These are phyloP conservation scores for Achaetomium macrosporum DNA, from an alignment of 2,329 filamentous ascomycete species.

Conservation along the genomic window DNA sequence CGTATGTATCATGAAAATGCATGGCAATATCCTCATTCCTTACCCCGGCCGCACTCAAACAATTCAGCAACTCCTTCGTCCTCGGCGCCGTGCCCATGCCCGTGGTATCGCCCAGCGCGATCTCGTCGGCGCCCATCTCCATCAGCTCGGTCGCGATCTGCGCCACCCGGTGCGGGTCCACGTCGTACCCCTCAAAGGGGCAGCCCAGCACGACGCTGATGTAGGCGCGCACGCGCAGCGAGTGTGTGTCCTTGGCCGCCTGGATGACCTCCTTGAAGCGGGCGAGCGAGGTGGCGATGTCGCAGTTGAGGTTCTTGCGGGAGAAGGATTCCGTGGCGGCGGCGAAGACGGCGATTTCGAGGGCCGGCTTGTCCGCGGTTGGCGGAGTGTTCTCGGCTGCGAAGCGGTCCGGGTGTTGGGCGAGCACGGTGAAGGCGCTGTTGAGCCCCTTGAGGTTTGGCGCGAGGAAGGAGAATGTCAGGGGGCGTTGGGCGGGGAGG, in stretches of 20 bases:
- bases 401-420: constrained; percentile 44
- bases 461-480: constrained; percentile 75
- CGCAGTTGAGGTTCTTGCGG: constrained; percentile 75
- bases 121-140: constrained; percentile 85
- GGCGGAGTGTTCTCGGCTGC: constrained; percentile 42
- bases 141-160: constrained; percentile 64
- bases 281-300: constrained; percentile 65
- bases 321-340: constrained; percentile 78
- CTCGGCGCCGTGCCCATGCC: constrained; percentile 80
- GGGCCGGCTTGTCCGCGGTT: constrained; percentile 35
- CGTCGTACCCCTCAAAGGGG: constrained; percentile 64
- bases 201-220: constrained; percentile 78
- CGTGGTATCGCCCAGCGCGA: constrained; percentile 83
- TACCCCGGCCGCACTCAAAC: constrained; percentile 61
- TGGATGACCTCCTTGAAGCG: constrained; percentile 66
- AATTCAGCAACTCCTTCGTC: constrained; percentile 58
- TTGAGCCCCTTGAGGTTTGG: constrained; percentile 70
- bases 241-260: constrained; percentile 55
- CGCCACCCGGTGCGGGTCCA: constrained; percentile 57
- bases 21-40: constrained; percentile 66
- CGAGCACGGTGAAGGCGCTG: constrained; percentile 52
- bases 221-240: constrained; percentile 68
- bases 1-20: constrained; percentile 88
- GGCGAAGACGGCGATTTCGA: constrained; percentile 76
- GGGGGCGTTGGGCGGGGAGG: constrained; percentile 46